These are phyloP conservation scores for Camellia japonica DNA, from an alignment of 148 eudicot genomes.

Conservation along the genomic window DNA sequence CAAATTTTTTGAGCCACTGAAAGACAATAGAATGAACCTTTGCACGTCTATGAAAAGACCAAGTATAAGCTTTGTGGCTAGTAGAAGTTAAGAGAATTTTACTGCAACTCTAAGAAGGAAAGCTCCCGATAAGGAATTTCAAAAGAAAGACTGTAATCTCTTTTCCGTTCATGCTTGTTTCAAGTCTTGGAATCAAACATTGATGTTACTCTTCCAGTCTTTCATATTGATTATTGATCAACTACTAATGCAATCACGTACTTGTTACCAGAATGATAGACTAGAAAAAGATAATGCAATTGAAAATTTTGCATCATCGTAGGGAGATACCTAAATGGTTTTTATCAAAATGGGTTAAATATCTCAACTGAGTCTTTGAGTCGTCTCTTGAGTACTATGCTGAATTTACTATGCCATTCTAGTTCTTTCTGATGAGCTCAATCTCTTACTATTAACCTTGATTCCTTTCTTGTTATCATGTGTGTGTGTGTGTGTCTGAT, in stretches of 20 bases:
- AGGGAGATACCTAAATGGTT: background rate
- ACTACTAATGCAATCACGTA: background rate
- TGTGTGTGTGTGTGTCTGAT: background rate
- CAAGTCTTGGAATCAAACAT: constrained; percentile 2
- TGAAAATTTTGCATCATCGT: background rate
- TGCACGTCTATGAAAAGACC: background rate
- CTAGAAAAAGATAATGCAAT: background rate
- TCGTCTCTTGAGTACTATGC: background rate
- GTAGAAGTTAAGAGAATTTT: constrained; percentile 7
- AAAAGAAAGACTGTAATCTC: background rate
- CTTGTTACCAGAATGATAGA: background rate
- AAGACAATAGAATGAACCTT: background rate
- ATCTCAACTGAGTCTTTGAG: background rate
- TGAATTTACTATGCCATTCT: constrained; percentile 7
- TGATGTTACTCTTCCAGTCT: background rate
- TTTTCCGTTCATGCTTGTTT: background rate
- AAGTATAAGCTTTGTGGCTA: background rate
- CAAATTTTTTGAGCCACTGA: background rate
- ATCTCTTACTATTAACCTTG: background rate
- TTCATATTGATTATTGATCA: background rate
- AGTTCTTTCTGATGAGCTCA: background rate
- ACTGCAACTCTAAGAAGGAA: background rate
- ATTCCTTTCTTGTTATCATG: background rate
- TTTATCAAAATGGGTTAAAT: background rate
- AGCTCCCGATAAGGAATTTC: background rate